phyloP scores from a whole-genome alignment of 1,284 basidiomycete genomes.

The Anthracocystis walkeri region DNA sequence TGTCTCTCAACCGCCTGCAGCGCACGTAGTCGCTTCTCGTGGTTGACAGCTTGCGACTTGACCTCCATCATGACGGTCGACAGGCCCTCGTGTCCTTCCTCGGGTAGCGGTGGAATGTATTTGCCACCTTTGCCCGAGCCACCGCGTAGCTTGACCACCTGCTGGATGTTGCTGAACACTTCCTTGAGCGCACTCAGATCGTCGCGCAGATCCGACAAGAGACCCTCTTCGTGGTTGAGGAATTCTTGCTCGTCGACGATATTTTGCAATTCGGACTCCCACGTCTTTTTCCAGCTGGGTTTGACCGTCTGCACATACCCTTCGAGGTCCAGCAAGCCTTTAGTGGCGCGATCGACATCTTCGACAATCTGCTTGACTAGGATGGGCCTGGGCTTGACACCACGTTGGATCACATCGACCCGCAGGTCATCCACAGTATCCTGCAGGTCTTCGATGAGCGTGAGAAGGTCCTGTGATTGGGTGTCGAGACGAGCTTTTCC shows the following conservation, averaged over 20 bases:
- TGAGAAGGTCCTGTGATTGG: constrained; percentile 88
- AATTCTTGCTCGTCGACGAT: constrained; percentile 98
- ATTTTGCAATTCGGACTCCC: constrained; percentile 94
- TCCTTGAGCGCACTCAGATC: constrained; percentile 64
- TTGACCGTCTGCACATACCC: constrained; percentile 89
- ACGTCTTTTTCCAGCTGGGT: constrained; percentile 98
- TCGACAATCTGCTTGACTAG: constrained; percentile 80
- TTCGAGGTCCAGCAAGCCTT: constrained; percentile 81
- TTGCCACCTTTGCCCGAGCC: constrained; percentile 44
- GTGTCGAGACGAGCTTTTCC: constrained; percentile 90
- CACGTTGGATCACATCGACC: constrained; percentile 89
- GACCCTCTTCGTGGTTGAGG: constrained; percentile 73
- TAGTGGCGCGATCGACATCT: constrained; percentile 79
- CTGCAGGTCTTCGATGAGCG: constrained; percentile 91
- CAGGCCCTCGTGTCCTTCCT: constrained; percentile 66
- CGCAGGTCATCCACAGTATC: constrained; percentile 91
- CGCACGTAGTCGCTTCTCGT: constrained; percentile 66
- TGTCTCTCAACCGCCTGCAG: constrained; percentile 65
- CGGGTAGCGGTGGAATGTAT: constrained; percentile 65
- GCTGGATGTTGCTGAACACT: constrained; percentile 67
- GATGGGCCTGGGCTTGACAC: constrained; percentile 83
- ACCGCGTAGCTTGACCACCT: constrained; percentile 66
- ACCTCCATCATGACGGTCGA: constrained; percentile 69
- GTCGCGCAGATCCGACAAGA: constrained; percentile 64
- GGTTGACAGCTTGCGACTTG: constrained; percentile 65